Evolutionary conservation across 306 rosid genomes (phyloP), one percentile per base, ranked within the genome.

Genomic region (Castanospermum australe): DNA sequence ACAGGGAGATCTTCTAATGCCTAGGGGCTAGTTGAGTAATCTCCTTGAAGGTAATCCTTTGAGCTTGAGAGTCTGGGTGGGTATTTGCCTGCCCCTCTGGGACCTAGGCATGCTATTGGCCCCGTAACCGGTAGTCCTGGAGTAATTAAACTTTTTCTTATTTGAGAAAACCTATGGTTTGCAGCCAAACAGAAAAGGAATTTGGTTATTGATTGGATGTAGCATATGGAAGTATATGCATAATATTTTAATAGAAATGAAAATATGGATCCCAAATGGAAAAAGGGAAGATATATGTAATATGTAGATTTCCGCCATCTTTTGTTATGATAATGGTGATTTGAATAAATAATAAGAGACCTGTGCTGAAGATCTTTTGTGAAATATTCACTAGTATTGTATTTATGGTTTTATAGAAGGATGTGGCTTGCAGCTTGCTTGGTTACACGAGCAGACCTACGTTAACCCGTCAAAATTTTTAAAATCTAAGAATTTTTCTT

Each of bases 141-240:
- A 33, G 36, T 33, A 33, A 33, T 33, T 5, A 2, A 33, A 2
- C 36, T 33, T 33, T 33, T n/a, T n/a, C n/a, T n/a, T 57, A 74
- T 47, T 56, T 42, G 59, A 47, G 15, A 65, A 81, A 65, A 63
- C 30, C 5, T 42, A 44, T 55, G 51, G 11, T 76, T 70, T 77
- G 30, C 15, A 9, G 41, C 52, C 35, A 57, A 61, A 48, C 48
- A 25, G 42, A 36, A 24, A 60, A 35, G 50, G 8, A 75, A 48
- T 10, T 38, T 12, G 39, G 35, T 18, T 44, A 35, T 36, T 47
- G 47, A 21, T 45, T 15, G 12, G 25, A 52, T 42, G 55, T 48
- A 45, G n/a, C 21, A 60, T 62, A 68, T 44, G 39, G 32, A 67
- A 6, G 18, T 41, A 74, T 50, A 15, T 55, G 15, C 24, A 28